Evolutionary conservation across 805 yeast genomes (phyloP).

Genomic region (Metschnikowia noctiluminum): DNA sequence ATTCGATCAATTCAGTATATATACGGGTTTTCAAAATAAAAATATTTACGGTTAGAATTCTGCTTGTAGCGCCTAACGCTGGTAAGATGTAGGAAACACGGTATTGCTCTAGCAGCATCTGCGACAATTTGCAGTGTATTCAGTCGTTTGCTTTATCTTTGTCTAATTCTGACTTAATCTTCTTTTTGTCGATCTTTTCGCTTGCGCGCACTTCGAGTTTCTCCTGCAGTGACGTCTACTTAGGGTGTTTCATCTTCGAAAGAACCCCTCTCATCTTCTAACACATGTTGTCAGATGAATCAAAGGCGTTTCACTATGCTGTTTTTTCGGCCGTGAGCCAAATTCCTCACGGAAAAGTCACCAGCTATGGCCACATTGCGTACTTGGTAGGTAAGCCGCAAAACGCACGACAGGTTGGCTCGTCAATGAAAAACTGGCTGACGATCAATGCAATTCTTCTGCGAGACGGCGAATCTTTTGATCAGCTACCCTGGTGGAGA

Average conservation of each 20-base stretch:
- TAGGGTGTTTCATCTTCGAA: too few relatives aligned
- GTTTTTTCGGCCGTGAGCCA: slow-evolving; percentile 52
- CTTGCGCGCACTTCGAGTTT: too few relatives aligned
- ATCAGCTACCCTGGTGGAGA: slow-evolving; percentile 77
- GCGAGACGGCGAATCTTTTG: slow-evolving; percentile 19
- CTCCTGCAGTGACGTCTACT: too few relatives aligned
- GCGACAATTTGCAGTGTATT: not conserved
- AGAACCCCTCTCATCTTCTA: not conserved
- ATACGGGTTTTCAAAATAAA: too few relatives aligned
- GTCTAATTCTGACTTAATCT: too few relatives aligned
- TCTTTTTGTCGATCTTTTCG: too few relatives aligned
- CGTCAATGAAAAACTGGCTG: slow-evolving; percentile 51
- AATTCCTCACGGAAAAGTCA: slow-evolving; percentile 62
- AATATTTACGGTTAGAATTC: slow-evolving; percentile 1
- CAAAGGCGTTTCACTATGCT: slow-evolving; percentile 54
- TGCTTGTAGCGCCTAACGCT: too few relatives aligned
- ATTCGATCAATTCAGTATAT: not conserved
- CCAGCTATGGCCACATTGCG: slow-evolving; percentile 74
- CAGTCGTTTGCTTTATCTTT: too few relatives aligned
- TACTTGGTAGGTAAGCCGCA: slow-evolving; percentile 56
- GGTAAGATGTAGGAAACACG: too few relatives aligned
- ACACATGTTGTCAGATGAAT: slow-evolving; percentile 34
- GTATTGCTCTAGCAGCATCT: too few relatives aligned
- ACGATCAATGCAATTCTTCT: slow-evolving; percentile 24
- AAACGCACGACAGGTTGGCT: slow-evolving; percentile 74